Evolutionary conservation across 2,329 filamentous ascomycete genomes (phyloP), one percentile per base, ranked within the genome.

Genomic region (Blumeriella jaapii): DNA sequence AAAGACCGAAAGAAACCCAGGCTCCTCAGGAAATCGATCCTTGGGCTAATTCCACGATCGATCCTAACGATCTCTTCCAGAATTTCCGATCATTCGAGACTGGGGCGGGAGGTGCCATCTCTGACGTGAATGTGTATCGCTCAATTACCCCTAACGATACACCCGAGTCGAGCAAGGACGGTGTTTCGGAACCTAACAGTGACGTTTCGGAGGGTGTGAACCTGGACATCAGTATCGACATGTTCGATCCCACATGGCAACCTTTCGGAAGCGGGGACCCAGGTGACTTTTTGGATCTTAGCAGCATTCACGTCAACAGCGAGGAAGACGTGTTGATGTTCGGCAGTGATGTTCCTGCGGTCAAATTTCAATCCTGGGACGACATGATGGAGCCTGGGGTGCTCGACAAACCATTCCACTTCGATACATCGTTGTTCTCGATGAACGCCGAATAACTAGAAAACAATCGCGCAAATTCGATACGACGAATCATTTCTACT

Each of bases 141-240:
- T 64, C 68, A 1, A 58, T 69, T 38, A 73, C 73, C 15, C 72
- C 73, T 0, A 73, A 75, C 40, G 71, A 78, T 49, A 78, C 74
- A 6, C 74, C 74, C 0, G 74, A 77, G 45, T 78, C 73, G 2
- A 71, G 63, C 54, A 74, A 76, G 52, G 72, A 78, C 17, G 66
- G 68, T 3, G 55, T 61, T 6, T 75, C 73, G 25, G 73, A 78
- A 47, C 69, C 71, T 7, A 76, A 68, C 41, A 77, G 71, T 49
- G 74, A 78, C 45, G 68, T 77, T 12, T 66, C 70, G 2, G 74
- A 78, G 38, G 62, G 61, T 4, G 61, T 65, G 3, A 54, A 58
- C 11, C 58, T 74, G 10, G 71, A 76, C 27, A 65, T 75, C 31
- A 67, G 65, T 19, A 50, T 69, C 9, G 48, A 57, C n/a, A 31